Evolutionary conservation across 2,329 filamentous ascomycete genomes (phyloP).

Genomic region (Daldinia sp.): DNA sequence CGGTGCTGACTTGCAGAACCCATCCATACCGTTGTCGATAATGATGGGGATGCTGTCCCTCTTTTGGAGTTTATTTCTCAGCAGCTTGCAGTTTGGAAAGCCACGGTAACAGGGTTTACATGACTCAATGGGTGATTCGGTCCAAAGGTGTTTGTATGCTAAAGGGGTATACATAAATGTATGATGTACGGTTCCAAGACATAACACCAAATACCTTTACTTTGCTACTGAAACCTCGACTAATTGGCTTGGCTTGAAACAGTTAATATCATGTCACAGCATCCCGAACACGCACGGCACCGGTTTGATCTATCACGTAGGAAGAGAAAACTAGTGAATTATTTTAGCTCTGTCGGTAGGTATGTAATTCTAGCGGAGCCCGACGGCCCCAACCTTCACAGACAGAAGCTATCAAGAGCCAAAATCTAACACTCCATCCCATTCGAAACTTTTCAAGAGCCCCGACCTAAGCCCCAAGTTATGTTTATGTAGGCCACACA

Average conservation of each 20-base stretch:
- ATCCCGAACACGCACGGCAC: background rate
- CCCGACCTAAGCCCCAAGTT: background rate
- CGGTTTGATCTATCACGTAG: background rate
- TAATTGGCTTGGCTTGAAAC: too few relatives aligned
- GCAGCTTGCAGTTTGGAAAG: constrained; percentile 17
- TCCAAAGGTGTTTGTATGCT: too few relatives aligned
- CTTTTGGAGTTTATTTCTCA: constrained; percentile 24
- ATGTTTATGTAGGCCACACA: background rate
- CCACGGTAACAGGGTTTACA: background rate
- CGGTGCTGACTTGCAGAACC: constrained; percentile 11
- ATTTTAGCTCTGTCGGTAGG: background rate
- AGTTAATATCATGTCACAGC: too few relatives aligned
- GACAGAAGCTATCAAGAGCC: background rate
- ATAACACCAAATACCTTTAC: too few relatives aligned
- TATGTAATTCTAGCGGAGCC: background rate
- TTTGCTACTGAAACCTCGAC: too few relatives aligned
- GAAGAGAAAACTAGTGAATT: background rate
- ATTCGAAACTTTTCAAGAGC: background rate
- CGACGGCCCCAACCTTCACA: background rate
- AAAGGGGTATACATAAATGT: background rate
- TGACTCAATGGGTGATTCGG: too few relatives aligned
- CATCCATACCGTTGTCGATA: constrained; percentile 13
- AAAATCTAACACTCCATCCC: background rate
- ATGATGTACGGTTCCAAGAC: too few relatives aligned
- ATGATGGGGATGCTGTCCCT: constrained; percentile 17